Conservation (phyloP, 805 yeast genomes). For the Candida pseudoglaebosa region DNA sequence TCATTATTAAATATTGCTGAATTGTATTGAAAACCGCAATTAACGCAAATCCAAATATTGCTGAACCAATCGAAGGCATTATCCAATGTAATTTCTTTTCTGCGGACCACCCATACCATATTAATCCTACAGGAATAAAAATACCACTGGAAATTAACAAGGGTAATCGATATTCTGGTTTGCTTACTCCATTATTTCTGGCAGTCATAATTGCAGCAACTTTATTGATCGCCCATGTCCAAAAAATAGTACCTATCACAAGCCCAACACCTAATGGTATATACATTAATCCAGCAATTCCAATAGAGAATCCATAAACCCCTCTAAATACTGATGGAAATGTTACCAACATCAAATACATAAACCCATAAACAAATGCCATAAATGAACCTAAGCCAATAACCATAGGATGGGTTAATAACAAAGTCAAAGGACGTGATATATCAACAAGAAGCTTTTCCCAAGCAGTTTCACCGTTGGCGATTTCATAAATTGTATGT, state of each 20-base stretch:
- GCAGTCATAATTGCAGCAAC: constrained; percentile 22
- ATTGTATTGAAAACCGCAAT: constrained; percentile 66
- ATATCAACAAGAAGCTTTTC: constrained; percentile 22
- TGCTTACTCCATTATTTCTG: constrained; percentile 28
- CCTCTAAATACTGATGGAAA: constrained; percentile 30
- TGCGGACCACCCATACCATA: constrained; percentile 42
- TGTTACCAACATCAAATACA: constrained; percentile 39
- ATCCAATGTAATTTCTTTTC: constrained; percentile 34
- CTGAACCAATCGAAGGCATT: constrained; percentile 43
- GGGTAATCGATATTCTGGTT: constrained; percentile 37
- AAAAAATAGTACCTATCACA: constrained; percentile 25
- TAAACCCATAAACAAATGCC: constrained; percentile 40
- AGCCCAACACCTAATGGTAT: constrained; percentile 38
- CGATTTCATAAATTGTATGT: constrained; percentile 36
- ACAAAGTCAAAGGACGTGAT: constrained; percentile 29
- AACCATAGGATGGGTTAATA: constrained; percentile 35
- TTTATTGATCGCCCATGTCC: constrained; percentile 25
- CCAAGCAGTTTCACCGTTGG: constrained; percentile 23
- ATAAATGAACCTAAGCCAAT: constrained; percentile 38
- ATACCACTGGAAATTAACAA: constrained; percentile 29
- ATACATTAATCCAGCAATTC: constrained; percentile 34
- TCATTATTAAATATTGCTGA: constrained; percentile 66
- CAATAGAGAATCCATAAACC: constrained; percentile 29
- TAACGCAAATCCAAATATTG: constrained; percentile 54
- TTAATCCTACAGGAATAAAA: constrained; percentile 33